These are phyloP conservation scores for Neurospora sp. DNA, from an alignment of 495 filamentous ascomycete species.

Conservation along the genomic window DNA sequence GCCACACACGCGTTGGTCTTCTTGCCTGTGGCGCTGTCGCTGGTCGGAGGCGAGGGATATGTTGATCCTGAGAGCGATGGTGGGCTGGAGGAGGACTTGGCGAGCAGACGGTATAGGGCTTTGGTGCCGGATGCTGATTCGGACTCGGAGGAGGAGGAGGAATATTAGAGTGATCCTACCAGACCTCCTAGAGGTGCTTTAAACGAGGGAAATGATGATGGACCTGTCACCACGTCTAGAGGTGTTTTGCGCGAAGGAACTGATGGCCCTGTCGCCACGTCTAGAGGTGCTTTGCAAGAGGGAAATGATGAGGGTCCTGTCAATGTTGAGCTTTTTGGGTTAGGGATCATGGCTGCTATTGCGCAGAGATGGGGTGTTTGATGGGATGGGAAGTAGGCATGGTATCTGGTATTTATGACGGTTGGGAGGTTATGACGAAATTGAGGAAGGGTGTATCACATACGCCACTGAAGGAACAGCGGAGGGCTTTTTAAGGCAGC, in stretches of 20 bases:
- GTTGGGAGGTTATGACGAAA: neutral
- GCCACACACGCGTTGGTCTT: constrained; percentile 83
- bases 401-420: neutral
- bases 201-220: neutral
- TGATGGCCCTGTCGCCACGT: neutral
- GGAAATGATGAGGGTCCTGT: neutral
- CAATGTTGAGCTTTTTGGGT: neutral
- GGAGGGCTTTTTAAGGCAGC: neutral
- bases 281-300: neutral
- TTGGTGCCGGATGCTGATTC: constrained; percentile 29
- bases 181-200: neutral
- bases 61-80: constrained; percentile 74
- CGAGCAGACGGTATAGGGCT: constrained; percentile 33
- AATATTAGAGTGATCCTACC: neutral
- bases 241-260: neutral
- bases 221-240: neutral
- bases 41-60: constrained; percentile 82
- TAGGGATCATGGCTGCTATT: neutral
- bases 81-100: constrained; percentile 76
- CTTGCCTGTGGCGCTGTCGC: constrained; percentile 79
- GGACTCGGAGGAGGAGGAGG: constrained; percentile 21
- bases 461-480: neutral
- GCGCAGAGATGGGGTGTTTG: neutral
- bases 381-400: neutral
- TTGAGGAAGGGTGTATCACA: neutral